Base-by-base conservation (phyloP, 345 rosid genomes). In the Boechera retrofracta region DNA sequence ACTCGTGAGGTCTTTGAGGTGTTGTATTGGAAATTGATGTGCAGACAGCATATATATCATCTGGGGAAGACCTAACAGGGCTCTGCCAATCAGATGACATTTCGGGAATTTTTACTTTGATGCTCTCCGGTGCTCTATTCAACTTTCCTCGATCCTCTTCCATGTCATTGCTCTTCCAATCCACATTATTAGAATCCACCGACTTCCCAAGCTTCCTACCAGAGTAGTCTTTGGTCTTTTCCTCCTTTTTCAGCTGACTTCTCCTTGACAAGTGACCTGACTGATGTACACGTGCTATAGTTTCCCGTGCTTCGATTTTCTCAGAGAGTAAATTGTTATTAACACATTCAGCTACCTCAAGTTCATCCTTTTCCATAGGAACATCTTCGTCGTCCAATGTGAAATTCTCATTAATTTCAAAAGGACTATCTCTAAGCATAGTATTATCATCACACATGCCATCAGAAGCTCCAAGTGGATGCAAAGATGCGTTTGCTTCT, bases 131-230 rank as follows among this genome's bases (percentile, higher is more conserved):
- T 32, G 57, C 21, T 53, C 39, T 57, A 65, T 64, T 78, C 54
- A 77, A 72, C 60, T 78, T 85, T 78, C 79, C 75, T 16, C 51
- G 45, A 49, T 51, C 66, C 76, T 71, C 88, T 61, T 79, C 74
- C 78, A 58, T 42, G 74, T 72, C 57, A 31, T 7, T 59, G 39
- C 48, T 66, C 77, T 51, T 78, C 55, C 49, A 21, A 41, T 49
- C 33, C 45, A 64, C 55, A 26, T 29, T 42, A 53, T 39, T 11
- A 64, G 26, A 29, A 52, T 42, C 73, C 7, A 51, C 57, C 59
- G 77, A 64, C 72, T 79, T 72, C 71, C 81, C 80, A 9, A 18
- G 53, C 67, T 64, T 78, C 75, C 71, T 73, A 81, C 73, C 39
- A 36, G 38, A 64, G 31, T n/a, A 47, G 48, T 81, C 53, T 81